phyloP scores from a whole-genome alignment of 805 yeast genomes.

The Cyberlindnera samutprakarnensis region DNA sequence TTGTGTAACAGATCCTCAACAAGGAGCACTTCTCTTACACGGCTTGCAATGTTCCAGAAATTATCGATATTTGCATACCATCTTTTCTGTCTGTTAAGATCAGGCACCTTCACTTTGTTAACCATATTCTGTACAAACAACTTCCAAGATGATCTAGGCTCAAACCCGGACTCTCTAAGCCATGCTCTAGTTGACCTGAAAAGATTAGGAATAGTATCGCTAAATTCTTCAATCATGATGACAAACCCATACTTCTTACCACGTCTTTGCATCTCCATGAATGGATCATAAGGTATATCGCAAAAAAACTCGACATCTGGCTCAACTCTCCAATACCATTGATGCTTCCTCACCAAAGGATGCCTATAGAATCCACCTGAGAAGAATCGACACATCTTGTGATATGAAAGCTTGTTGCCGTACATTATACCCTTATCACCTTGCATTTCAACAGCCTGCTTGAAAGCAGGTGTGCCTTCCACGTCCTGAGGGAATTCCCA shows the following conservation, averaged over 20 bases:
- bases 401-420: constrained; percentile 77
- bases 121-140: constrained; percentile 42
- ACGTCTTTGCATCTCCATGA: constrained; percentile 61
- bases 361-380: constrained; percentile 80
- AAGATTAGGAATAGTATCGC: constrained; percentile 75
- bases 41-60: constrained; percentile 18
- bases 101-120: constrained; percentile 22
- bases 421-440: constrained; percentile 82
- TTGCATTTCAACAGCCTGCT: constrained; percentile 59
- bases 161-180: constrained; percentile 38
- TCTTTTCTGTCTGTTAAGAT: too few relatives aligned
- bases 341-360: constrained; percentile 57
- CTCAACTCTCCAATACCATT: constrained; percentile 97
- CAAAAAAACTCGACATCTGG: constrained; percentile 88
- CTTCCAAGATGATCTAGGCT: constrained; percentile 62
- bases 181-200: constrained; percentile 67
- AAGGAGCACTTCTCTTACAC: constrained; percentile 23
- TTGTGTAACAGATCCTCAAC: constrained; percentile 24
- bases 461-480: constrained; percentile 23
- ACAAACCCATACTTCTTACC: constrained; percentile 83
- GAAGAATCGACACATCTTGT: constrained; percentile 89
- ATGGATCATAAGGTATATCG: constrained; percentile 89
- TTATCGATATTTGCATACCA: constrained; percentile 23
- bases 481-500: constrained; percentile 62
- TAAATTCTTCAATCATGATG: constrained; percentile 67